Evolutionary conservation across 495 filamentous ascomycete genomes (phyloP).

Genomic region (Aspergillus wentii): DNA sequence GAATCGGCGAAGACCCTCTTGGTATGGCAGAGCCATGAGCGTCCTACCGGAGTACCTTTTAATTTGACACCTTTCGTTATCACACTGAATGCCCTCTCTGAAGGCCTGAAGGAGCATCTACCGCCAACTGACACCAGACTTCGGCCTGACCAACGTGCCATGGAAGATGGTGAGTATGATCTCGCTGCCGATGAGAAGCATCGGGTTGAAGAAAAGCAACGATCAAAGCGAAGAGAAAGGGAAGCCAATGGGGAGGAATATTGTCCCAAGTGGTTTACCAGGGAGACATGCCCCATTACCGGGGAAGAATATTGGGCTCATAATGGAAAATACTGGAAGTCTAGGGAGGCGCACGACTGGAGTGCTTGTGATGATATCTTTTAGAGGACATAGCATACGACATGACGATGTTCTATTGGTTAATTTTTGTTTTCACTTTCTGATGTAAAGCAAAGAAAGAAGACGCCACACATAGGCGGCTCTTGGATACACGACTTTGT

Average conservation of each 20-base stretch:
- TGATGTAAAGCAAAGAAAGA: too few species aligned
- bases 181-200: constrained; percentile 92
- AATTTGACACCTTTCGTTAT: constrained; percentile 96
- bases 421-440: constrained; percentile 3
- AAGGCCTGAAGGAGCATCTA: constrained; percentile 63
- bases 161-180: constrained; percentile 97
- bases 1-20: constrained; percentile 68
- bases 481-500: too few species aligned
- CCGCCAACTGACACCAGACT: constrained; percentile 90
- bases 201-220: constrained; percentile 88
- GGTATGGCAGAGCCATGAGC: constrained; percentile 82
- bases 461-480: too few species aligned
- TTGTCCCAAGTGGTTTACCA: constrained; percentile 78
- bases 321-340: constrained; percentile 82
- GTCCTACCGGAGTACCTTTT: constrained; percentile 85
- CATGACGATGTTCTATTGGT: neutral
- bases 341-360: constrained; percentile 47
- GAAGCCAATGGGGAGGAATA: constrained; percentile 79
- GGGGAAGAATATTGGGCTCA: constrained; percentile 90
- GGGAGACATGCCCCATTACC: constrained; percentile 65
- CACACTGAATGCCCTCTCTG: constrained; percentile 84
- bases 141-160: constrained; percentile 93
- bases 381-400: constrained; percentile 21
- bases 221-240: constrained; percentile 65
- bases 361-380: constrained; percentile 63